Evolutionary conservation across 2,329 filamentous ascomycete species (phyloP), one percentile per base, ranked within the genome.

Genomic region (Stemphylium beticola): DNA sequence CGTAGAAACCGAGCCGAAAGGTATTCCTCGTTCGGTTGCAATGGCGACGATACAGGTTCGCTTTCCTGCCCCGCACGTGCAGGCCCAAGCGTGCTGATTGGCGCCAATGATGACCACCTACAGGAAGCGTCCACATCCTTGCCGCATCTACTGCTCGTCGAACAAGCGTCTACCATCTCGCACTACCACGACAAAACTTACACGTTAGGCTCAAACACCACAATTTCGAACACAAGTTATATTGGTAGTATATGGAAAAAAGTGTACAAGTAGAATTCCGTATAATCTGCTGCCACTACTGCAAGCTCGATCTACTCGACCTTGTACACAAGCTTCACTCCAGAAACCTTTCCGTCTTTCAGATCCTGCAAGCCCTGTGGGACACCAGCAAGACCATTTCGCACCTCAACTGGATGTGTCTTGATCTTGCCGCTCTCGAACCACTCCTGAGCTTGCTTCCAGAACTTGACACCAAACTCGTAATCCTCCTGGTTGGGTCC

Each of bases 271-370:
- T 10, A 29, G 4, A 29, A 10, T 1, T 11, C 9, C 18, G 34
- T 17, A 33, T 15, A 5, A 24, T 29, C 9, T 10, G 8, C 2
- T 29, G 26, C 26, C 26, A 29, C 26, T 29, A 29, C 26, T 9
- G 26, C 26, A 29, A 29, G 26, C 26, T 29, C 26, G 8, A 29
- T 17, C 4, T 32, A 51, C 3, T 55, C 46, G 10, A 69, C 47
- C 26, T 43, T 62, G 34, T 72, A 76, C 2, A 75, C 73, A 31
- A 75, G 53, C 58, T 76, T 75, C 24, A 65, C 62, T 4, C 69
- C 73, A 34, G 71, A 74, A 6, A 74, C 68, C 49, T 71, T 74
- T 1, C 64, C 64, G 22, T 65, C 60, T 57, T 71, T 68, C 51
- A 75, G 32, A 32, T 74, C 72, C 34, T 69, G 49, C 46, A 76